Conservation (phyloP, 805 yeast species). For the Suhomyces kilbournensis region DNA sequence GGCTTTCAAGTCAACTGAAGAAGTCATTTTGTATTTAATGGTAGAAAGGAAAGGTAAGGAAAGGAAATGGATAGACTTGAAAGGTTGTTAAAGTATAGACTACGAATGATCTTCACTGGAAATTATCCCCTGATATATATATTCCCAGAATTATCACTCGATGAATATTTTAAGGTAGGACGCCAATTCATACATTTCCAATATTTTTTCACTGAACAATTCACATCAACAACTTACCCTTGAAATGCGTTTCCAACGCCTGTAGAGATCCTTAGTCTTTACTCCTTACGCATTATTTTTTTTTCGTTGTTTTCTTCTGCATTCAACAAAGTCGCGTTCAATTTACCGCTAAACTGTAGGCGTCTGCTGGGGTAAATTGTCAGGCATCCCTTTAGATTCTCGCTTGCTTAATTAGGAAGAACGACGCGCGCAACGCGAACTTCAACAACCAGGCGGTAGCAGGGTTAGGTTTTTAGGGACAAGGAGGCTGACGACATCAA, state of each 20-base stretch:
- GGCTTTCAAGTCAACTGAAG: conserved; percentile 45
- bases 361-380: background rate
- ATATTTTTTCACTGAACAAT: background rate
- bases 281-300: background rate
- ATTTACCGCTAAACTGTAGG: background rate
- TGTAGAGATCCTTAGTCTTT: background rate
- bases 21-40: conserved; percentile 12
- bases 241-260: conserved; percentile 2
- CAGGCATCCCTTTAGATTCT: conserved; percentile 1
- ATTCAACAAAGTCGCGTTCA: background rate
- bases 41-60: background rate
- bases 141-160: background rate
- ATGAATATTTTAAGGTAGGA: background rate
- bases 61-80: too few species aligned
- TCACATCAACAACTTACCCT: background rate
- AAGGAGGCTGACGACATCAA: background rate
- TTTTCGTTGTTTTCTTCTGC: background rate
- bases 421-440: conserved; percentile 5
- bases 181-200: background rate
- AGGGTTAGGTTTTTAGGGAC: conserved; percentile 1
- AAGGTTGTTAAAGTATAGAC: background rate
- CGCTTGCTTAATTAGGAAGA: conserved; percentile 2
- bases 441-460: background rate
- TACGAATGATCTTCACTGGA: background rate
- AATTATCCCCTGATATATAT: background rate